A percentile compares a stretch with the other conserved stretches of the same genome.
Evolutionary conservation across 345 rosid species (phyloP).

Genomic region (Ceriops decandra): DNA sequence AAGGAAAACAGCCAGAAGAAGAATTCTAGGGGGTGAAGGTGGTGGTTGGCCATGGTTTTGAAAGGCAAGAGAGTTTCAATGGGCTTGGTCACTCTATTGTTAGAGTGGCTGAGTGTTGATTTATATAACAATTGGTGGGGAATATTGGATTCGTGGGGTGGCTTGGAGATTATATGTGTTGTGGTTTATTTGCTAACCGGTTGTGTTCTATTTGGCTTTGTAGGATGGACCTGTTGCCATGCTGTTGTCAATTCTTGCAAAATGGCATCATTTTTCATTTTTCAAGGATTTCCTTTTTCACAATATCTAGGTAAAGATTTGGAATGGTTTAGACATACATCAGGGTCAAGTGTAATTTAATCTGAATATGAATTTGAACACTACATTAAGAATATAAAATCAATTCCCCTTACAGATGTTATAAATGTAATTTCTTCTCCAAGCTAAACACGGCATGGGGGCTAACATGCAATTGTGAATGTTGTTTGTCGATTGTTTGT

Average conservation of each 20-base stretch:
- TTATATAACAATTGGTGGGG: slow-evolving; percentile 22
- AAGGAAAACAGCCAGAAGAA: slow-evolving; percentile 25
- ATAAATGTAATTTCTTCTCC: too few species aligned
- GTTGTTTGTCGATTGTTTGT: too few species aligned
- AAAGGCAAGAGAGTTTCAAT: slow-evolving; percentile 3
- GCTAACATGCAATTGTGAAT: too few species aligned
- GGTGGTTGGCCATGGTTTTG: slow-evolving; percentile 31
- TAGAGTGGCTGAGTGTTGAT: slow-evolving; percentile 4
- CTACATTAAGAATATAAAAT: too few species aligned
- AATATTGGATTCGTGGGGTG: slow-evolving; percentile 17
- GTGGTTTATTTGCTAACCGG: neutral
- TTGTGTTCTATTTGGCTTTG: slow-evolving; percentile 7
- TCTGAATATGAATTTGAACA: too few species aligned
- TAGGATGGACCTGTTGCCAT: slow-evolving; percentile 16
- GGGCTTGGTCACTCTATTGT: neutral
- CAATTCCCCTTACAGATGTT: too few species aligned
- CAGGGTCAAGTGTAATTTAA: too few species aligned
- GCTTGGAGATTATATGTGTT: neutral
- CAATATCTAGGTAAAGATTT: neutral
- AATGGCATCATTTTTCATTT: neutral
- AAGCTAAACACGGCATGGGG: too few species aligned
- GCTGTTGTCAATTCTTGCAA: slow-evolving; percentile 8
- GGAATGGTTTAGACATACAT: slow-evolving; percentile 1
- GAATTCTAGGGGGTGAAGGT: slow-evolving; percentile 19
- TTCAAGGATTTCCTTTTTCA: neutral